phyloP scores from a whole-genome alignment of 2,329 filamentous ascomycete species.

The Hysterium pulicare region DNA sequence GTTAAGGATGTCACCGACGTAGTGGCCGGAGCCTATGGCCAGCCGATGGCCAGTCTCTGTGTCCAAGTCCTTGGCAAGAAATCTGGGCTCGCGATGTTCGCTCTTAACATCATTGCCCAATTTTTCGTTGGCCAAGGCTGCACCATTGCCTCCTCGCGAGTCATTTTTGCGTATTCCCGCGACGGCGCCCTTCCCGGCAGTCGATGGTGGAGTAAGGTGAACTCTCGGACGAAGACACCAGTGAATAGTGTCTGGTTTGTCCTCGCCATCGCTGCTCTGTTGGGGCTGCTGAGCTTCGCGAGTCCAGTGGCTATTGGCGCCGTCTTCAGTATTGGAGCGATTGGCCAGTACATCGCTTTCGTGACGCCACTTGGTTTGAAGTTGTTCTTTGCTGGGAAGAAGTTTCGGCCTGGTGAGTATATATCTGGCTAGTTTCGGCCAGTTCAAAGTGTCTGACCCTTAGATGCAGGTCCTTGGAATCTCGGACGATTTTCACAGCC shows the following conservation, averaged over 20 bases:
- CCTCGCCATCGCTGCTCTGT: constrained; percentile 51
- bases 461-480: constrained; percentile 56
- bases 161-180: constrained; percentile 66
- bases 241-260: constrained; percentile 67
- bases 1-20: constrained; percentile 27
- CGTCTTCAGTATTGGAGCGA: constrained; percentile 64
- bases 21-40: constrained; percentile 26
- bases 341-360: constrained; percentile 59
- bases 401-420: constrained; percentile 47
- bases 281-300: constrained; percentile 60
- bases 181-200: constrained; percentile 64
- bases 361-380: constrained; percentile 52
- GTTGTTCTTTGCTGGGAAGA: constrained; percentile 53
- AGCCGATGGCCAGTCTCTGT: constrained; percentile 29
- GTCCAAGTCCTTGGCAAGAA: constrained; percentile 26
- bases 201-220: constrained; percentile 54
- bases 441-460: background rate
- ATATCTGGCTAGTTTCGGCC: background rate
- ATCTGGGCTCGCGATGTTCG: background rate
- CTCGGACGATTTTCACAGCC: constrained; percentile 55
- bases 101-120: constrained; percentile 60
- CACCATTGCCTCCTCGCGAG: constrained; percentile 62
- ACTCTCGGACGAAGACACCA: constrained; percentile 57
- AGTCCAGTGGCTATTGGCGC: constrained; percentile 59
- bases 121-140: constrained; percentile 67